These are phyloP conservation scores for Coniella lustricola DNA, from an alignment of 2,329 filamentous ascomycete species.

Conservation along the genomic window DNA sequence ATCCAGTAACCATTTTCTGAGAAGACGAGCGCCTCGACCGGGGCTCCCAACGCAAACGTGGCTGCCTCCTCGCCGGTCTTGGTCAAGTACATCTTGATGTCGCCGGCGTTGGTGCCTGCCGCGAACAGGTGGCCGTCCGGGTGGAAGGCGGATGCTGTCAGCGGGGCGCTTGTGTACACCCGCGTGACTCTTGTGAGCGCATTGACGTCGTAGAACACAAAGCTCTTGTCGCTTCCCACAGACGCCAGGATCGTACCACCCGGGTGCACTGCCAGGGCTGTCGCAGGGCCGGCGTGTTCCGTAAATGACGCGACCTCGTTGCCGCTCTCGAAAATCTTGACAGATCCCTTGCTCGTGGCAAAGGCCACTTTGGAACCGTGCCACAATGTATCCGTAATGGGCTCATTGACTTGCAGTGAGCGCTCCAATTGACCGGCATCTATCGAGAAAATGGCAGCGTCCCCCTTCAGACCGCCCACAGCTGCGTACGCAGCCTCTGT, in stretches of 20 bases:
- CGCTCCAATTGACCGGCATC: slow-evolving; percentile 61
- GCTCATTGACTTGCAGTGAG: slow-evolving; percentile 57
- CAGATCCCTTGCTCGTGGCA: slow-evolving; percentile 65
- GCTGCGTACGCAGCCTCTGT: slow-evolving; percentile 58
- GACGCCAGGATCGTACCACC: slow-evolving; percentile 78
- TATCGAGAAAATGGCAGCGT: slow-evolving; percentile 68
- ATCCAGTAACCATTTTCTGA: slow-evolving; percentile 98
- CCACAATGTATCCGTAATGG: slow-evolving; percentile 62
- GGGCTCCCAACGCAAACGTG: slow-evolving; percentile 60
- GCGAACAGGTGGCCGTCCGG: slow-evolving; percentile 94
- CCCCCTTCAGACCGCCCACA: slow-evolving; percentile 67
- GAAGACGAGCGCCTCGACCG: slow-evolving; percentile 72
- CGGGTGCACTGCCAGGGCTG: slow-evolving; percentile 72
- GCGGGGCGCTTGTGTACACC: slow-evolving; percentile 67
- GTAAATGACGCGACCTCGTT: slow-evolving; percentile 61
- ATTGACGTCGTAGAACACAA: slow-evolving; percentile 77
- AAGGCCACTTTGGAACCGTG: slow-evolving; percentile 62
- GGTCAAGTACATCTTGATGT: slow-evolving; percentile 84
- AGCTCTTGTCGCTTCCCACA: slow-evolving; percentile 85
- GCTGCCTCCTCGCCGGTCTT: slow-evolving; percentile 72
- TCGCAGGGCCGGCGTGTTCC: slow-evolving; percentile 79
- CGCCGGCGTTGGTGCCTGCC: slow-evolving; percentile 69
- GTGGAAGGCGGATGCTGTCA: slow-evolving; percentile 79
- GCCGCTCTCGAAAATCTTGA: slow-evolving; percentile 74
- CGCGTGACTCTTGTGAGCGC: slow-evolving; percentile 64